A percentile compares a stretch with the other conserved stretches of the same genome.
Conservation (phyloP, 2,329 filamentous ascomycete species). For the Aspergillus sp. region DNA sequence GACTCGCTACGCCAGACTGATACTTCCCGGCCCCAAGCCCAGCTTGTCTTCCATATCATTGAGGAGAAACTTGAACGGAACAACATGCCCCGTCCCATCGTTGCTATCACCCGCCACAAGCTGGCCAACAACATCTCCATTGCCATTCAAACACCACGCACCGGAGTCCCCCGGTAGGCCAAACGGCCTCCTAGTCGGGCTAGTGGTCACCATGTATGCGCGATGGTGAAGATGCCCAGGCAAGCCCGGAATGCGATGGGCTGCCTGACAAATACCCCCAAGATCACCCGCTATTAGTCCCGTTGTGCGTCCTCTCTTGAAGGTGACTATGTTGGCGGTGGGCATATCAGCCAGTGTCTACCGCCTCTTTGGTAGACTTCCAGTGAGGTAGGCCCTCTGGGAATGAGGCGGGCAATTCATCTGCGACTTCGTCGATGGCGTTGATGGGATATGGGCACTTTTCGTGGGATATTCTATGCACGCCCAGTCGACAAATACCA, state of each 20-base stretch:
- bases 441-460: neutral
- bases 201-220: neutral
- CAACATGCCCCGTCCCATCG: neutral
- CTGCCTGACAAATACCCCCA: neutral
- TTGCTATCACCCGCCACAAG: neutral
- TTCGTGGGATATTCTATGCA: neutral
- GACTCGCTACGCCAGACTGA: neutral
- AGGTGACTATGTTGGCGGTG: neutral
- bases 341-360: neutral
- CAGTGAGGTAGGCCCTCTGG: neutral
- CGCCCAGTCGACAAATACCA: neutral
- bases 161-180: neutral
- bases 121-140: neutral
- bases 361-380: neutral
- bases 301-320: neutral
- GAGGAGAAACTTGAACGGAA: neutral
- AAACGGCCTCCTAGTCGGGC: neutral
- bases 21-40: neutral
- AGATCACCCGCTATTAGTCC: neutral
- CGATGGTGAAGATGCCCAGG: neutral
- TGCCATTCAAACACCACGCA: conserved; percentile 4
- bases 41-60: conserved; percentile 1
- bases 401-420: neutral
- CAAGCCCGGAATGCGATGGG: neutral
- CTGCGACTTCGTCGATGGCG: neutral